Conservation (phyloP, 768 basidiomycete species). For the Tylopilus subfusipes region DNA sequence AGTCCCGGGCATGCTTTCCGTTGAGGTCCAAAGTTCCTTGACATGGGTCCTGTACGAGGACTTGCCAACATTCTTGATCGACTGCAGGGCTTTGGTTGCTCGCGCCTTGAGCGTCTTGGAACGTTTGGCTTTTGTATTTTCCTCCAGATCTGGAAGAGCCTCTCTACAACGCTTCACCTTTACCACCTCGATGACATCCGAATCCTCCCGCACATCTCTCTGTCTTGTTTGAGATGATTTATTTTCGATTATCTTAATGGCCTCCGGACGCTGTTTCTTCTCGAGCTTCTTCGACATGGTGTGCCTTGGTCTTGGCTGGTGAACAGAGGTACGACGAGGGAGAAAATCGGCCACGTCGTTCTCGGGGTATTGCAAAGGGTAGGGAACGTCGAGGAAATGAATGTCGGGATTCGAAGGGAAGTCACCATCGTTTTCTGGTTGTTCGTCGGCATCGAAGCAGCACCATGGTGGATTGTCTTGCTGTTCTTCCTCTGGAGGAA, state of each 20-base stretch:
- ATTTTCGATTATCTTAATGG: conserved; percentile 23
- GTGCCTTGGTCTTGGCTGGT: conserved; percentile 8
- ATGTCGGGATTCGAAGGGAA: conserved; percentile 26
- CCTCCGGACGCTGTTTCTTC: conserved; percentile 31
- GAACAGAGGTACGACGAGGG: conserved; percentile 4
- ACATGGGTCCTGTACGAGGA: conserved; percentile 35
- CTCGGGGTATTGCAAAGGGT: conserved; percentile 17
- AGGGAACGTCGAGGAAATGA: conserved; percentile 34
- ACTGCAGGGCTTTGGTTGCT: conserved; percentile 45
- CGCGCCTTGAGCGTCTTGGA: conserved; percentile 44
- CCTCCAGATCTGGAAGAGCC: conserved; percentile 20
- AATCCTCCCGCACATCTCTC: conserved; percentile 42
- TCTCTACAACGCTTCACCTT: conserved; percentile 46
- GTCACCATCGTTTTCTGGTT: conserved; percentile 17
- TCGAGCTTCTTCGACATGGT: conserved; percentile 23
- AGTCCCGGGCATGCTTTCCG: conserved; percentile 24
- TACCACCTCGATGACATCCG: conserved; percentile 57
- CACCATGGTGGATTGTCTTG: conserved; percentile 48
- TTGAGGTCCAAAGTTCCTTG: conserved; percentile 37
- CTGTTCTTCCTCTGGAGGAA: conserved; percentile 58
- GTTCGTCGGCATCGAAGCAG: conserved; percentile 50
- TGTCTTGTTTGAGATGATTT: conserved; percentile 13
- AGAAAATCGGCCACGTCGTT: neutral
- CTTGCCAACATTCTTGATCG: conserved; percentile 44
- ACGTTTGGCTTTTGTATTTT: conserved; percentile 27